Evolutionary conservation across 768 basidiomycete genomes (phyloP).

Genomic region (Kwoniella sp.): DNA sequence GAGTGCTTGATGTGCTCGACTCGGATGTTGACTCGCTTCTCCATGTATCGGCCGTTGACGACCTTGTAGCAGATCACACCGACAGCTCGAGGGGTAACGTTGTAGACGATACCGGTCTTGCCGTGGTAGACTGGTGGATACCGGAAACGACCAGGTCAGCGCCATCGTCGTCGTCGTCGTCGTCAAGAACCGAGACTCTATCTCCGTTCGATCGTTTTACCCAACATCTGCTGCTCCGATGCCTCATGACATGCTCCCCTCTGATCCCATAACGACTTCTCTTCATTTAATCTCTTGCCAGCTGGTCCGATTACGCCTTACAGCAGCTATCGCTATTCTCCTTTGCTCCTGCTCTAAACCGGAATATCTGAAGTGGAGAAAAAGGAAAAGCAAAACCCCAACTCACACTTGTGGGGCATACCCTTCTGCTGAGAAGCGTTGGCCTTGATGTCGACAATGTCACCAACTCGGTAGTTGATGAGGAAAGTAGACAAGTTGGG

Average conservation of each 20-base stretch:
- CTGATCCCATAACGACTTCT: too few relatives aligned
- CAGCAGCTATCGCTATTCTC: too few relatives aligned
- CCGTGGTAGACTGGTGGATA: slow-evolving; percentile 60
- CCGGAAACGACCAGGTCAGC: not conserved
- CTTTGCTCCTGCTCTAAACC: too few relatives aligned
- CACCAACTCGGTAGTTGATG: slow-evolving; percentile 88
- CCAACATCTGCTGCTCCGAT: too few relatives aligned
- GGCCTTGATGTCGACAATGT: slow-evolving; percentile 99
- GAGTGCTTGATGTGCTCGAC: slow-evolving; percentile 96
- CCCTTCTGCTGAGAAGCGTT: slow-evolving; percentile 99
- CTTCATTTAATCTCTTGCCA: too few relatives aligned
- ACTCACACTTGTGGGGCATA: slow-evolving; percentile 98
- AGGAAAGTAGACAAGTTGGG: slow-evolving; percentile 91
- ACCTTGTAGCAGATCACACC: slow-evolving; percentile 98
- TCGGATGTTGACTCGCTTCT: slow-evolving; percentile 98
- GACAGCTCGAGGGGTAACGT: slow-evolving; percentile 90
- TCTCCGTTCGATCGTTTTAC: too few relatives aligned
- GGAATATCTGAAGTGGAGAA: too few relatives aligned
- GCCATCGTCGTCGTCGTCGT: too few relatives aligned
- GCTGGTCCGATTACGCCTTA: too few relatives aligned
- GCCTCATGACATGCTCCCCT: too few relatives aligned
- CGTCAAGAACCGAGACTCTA: too few relatives aligned
- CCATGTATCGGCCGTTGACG: slow-evolving; percentile 97
- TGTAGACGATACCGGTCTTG: slow-evolving; percentile 97
- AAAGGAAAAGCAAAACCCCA: not conserved